These are phyloP conservation scores for Ceratocystis papillata DNA, from an alignment of 2,329 filamentous ascomycete genomes.

Conservation along the genomic window DNA sequence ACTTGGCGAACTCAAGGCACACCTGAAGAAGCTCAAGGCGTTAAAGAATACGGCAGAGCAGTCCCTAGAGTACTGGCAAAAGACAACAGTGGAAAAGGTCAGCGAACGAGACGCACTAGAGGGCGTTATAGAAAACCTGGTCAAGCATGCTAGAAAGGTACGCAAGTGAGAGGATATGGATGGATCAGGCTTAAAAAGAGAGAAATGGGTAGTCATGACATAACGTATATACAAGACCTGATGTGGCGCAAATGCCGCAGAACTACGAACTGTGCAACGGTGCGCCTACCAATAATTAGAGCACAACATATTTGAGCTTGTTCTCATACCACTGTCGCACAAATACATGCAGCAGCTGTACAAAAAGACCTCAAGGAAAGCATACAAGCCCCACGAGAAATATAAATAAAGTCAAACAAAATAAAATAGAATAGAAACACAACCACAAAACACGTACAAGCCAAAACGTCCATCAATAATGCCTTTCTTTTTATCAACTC, in stretches of 20 bases:
- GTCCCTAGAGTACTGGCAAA: constrained; percentile 79
- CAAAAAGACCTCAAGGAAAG: too few species aligned
- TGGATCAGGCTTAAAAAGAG: background rate
- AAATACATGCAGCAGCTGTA: too few species aligned
- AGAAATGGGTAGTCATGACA: background rate
- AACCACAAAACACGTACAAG: too few species aligned
- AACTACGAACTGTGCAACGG: background rate
- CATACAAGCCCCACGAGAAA: background rate
- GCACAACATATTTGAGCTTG: too few species aligned
- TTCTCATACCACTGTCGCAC: too few species aligned
- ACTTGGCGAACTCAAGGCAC: constrained; percentile 60
- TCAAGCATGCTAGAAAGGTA: constrained; percentile 79
- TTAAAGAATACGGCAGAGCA: constrained; percentile 62
- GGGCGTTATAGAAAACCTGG: constrained; percentile 90
- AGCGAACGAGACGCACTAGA: constrained; percentile 91
- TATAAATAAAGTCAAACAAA: background rate
- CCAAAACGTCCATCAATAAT: background rate
- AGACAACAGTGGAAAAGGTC: constrained; percentile 72
- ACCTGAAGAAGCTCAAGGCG: constrained; percentile 58
- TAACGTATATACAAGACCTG: background rate
- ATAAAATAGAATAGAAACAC: too few species aligned
- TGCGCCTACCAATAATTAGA: too few species aligned
- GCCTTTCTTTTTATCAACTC: background rate
- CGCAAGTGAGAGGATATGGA: constrained; percentile 47
- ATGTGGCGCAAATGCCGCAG: background rate